Evolutionary conservation across 768 basidiomycete genomes (phyloP).

Genomic region (Rhodotorula graminis): DNA sequence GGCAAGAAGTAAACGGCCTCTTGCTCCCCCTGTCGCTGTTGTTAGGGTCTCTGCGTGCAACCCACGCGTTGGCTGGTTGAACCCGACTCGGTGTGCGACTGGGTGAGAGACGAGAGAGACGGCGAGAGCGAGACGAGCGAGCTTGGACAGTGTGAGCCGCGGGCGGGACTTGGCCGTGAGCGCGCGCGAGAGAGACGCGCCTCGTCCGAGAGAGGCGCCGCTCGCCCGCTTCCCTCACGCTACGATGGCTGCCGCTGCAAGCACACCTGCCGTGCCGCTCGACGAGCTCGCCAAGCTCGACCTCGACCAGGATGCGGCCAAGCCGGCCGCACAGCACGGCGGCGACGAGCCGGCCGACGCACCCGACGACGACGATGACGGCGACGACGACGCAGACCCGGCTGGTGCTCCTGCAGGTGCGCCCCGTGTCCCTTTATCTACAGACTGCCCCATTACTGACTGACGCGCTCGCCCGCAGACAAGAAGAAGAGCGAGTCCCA

Average conservation of each 20-base stretch:
- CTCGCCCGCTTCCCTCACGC: not conserved
- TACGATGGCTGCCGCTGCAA: not conserved
- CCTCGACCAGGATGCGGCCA: not conserved
- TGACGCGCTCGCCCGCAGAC: slow-evolving; percentile 14
- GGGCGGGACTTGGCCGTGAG: not conserved
- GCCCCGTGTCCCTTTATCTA: not conserved
- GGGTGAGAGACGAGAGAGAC: no score
- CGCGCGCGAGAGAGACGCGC: not conserved
- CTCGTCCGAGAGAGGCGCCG: no score
- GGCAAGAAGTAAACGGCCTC: slow-evolving; percentile 35
- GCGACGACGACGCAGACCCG: slow-evolving; percentile 44
- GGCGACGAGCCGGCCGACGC: not conserved
- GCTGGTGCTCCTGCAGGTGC: slow-evolving; percentile 3
- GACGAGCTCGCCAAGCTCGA: slow-evolving; percentile 1
- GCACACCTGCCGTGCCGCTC: not conserved
- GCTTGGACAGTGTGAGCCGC: not conserved
- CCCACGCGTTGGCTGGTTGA: not conserved
- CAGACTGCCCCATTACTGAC: not conserved
- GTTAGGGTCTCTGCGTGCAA: not conserved
- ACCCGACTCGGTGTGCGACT: not conserved
- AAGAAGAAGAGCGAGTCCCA: slow-evolving; percentile 41
- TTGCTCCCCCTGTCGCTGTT: not conserved
- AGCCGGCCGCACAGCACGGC: not conserved
- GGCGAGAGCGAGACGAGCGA: not conserved
- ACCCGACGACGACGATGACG: slow-evolving; percentile 43